Evolutionary conservation across 2,329 filamentous ascomycete genomes (phyloP).

Genomic region (Ascosphaera apis): DNA sequence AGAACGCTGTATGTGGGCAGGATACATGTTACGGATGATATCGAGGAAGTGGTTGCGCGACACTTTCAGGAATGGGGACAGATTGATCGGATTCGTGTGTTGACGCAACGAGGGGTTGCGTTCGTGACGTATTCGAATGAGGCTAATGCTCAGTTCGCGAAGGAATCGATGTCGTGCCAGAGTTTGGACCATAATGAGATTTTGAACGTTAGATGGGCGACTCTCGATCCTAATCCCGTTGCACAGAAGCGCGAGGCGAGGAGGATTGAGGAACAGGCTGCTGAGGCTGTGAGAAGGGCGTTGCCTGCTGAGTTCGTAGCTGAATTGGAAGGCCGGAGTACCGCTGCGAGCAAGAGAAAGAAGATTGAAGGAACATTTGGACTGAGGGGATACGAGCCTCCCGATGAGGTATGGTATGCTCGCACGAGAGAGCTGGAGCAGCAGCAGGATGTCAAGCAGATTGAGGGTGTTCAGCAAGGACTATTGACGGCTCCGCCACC

Average conservation of each 20-base stretch:
- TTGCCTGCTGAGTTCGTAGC: slow-evolving; percentile 77
- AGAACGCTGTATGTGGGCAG: slow-evolving; percentile 80
- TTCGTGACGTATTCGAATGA: slow-evolving; percentile 92
- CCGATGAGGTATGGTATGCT: slow-evolving; percentile 83
- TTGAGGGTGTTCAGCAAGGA: slow-evolving; percentile 25
- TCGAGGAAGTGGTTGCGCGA: slow-evolving; percentile 81
- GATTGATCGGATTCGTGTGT: slow-evolving; percentile 64
- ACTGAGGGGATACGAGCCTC: slow-evolving; percentile 74
- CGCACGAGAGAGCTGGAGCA: slow-evolving; percentile 48
- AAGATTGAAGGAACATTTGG: slow-evolving; percentile 80
- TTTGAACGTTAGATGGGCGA: slow-evolving; percentile 91
- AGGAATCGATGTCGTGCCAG: slow-evolving; percentile 92
- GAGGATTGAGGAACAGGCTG: slow-evolving; percentile 82
- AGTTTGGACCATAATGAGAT: slow-evolving; percentile 77
- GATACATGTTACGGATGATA: slow-evolving; percentile 90
- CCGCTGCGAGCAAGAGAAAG: slow-evolving; percentile 64
- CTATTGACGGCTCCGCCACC: slow-evolving; percentile 14
- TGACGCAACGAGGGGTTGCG: slow-evolving; percentile 73
- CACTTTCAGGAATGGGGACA: slow-evolving; percentile 97
- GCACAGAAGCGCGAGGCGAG: slow-evolving; percentile 79
- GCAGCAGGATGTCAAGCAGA: slow-evolving; percentile 31
- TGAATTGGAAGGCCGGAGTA: slow-evolving; percentile 79
- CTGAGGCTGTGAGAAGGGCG: slow-evolving; percentile 72
- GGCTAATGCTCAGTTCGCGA: slow-evolving; percentile 71
- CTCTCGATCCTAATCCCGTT: slow-evolving; percentile 84